Evolutionary conservation across 139 green algal species (phyloP), one percentile per base, ranked within the genome.

Genomic region (Volvox reticuliferus): DNA sequence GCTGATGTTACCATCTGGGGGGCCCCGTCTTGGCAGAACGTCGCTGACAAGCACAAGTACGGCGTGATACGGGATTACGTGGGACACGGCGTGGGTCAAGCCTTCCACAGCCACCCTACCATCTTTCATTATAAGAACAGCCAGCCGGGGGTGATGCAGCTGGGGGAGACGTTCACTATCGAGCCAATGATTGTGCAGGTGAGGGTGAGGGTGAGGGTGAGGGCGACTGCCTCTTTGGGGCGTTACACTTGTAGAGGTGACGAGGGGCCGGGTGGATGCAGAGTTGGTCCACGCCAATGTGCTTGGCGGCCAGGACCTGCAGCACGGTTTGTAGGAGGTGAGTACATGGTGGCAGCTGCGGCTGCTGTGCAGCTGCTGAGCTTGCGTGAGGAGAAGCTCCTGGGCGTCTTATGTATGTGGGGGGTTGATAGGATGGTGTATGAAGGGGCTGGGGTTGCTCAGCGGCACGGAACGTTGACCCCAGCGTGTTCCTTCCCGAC

Each of bases 151-250:
- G 73, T 78, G 3, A 96, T 93, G 79, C 88, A 97, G 88, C 32
- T 93, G 35, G 94, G 96, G 20, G 95, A 98, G 95, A 99, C 98
- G 1, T 99, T 99, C 94, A 99, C 98, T 0, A 99, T 99, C n/a
- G 98, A 99, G 95, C 98, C 98, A 32, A 99, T 99, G 92, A 94
- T 99, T 22, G 82, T 97, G 95, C 79, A 94, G 85, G 91, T 93
- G 65, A 14, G 88, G 14, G 26, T 1, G 62, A 33, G 87, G 62
- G 76, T 13, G 86, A 28, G 61, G 76, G 61, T 26, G 76, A 6
- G 76, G 76, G 62, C 20, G 19, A 24, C 62, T 19, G 19, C 19
- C 62, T 19, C 17, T 69, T 24, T 69, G 19, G 62, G 62, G 17
- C 62, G 62, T 2, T 24, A 28, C 12, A 2, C 21, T 5, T 24